Conservation (phyloP, 345 rosid genomes). For the Microcos paniculata region DNA sequence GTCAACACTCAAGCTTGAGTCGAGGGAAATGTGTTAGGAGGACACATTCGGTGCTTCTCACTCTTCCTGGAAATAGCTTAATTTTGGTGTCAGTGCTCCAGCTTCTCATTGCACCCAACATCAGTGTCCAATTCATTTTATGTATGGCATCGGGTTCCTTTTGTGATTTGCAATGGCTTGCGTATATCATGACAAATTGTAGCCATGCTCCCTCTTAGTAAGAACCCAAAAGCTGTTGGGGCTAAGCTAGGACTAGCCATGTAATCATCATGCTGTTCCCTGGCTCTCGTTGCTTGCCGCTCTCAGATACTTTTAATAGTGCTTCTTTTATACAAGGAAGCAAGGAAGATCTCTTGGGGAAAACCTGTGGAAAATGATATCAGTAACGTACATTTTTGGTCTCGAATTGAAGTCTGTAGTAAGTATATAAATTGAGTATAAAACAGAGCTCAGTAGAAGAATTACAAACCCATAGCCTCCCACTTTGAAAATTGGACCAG, state of each 20-base stretch:
- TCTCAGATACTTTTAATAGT: constrained; percentile 22
- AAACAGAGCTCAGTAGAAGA: no score
- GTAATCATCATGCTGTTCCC: background rate
- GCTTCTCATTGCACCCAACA: background rate
- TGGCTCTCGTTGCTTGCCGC: constrained; percentile 19
- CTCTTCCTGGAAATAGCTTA: background rate
- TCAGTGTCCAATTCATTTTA: background rate
- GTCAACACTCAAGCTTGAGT: background rate
- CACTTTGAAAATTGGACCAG: constrained; percentile 12
- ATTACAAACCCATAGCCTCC: constrained; percentile 27
- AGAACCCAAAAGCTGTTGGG: no score
- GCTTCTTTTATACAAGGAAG: constrained; percentile 23
- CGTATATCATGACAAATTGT: no score
- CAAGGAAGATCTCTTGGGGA: constrained; percentile 28
- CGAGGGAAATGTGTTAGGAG: background rate
- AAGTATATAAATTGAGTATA: background rate
- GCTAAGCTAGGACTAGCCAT: no score
- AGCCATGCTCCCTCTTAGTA: no score
- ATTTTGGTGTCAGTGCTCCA: background rate
- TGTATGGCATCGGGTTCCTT: background rate
- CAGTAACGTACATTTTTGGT: no score
- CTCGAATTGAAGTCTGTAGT: background rate
- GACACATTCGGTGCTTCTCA: background rate
- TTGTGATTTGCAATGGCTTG: background rate
- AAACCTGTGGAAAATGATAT: constrained; percentile 10